phyloP scores from a whole-genome alignment of 1,284 basidiomycete species.

The Amylostereum areolatum region DNA sequence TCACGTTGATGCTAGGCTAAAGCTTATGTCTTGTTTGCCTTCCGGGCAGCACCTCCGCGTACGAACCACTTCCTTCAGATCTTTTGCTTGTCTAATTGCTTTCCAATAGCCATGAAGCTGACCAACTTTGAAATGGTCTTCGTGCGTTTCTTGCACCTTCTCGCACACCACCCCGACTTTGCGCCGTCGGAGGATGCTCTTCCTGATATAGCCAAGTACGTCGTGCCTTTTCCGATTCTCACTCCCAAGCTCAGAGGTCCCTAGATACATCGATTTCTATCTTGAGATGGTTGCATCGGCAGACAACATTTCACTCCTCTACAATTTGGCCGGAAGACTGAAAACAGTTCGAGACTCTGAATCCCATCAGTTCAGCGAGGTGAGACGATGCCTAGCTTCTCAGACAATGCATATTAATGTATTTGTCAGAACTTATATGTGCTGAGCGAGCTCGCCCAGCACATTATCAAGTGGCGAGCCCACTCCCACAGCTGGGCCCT shows the following conservation, averaged over 20 bases:
- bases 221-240: background rate
- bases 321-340: constrained; percentile 74
- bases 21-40: constrained; percentile 46
- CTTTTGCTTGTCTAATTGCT: constrained; percentile 1
- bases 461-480: constrained; percentile 73
- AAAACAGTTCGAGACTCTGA: constrained; percentile 84
- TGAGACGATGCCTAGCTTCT: constrained; percentile 23
- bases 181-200: constrained; percentile 53
- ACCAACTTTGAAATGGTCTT: constrained; percentile 78
- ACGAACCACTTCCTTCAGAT: constrained; percentile 9
- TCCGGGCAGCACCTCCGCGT: constrained; percentile 46
- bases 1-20: constrained; percentile 38
- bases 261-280: constrained; percentile 87
- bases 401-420: constrained; percentile 1
- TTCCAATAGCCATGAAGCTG: constrained; percentile 46
- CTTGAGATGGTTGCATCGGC: constrained; percentile 67
- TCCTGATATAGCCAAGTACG: constrained; percentile 69
- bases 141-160: constrained; percentile 78
- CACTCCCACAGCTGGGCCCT: constrained; percentile 71
- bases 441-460: constrained; percentile 85
- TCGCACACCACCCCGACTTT: constrained; percentile 96
- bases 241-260: background rate
- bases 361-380: constrained; percentile 62
- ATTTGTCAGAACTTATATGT: constrained; percentile 74
- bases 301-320: constrained; percentile 82